These are phyloP conservation scores for Kodamaea arcana DNA, from an alignment of 1,139 yeast genomes.

Conservation along the genomic window DNA sequence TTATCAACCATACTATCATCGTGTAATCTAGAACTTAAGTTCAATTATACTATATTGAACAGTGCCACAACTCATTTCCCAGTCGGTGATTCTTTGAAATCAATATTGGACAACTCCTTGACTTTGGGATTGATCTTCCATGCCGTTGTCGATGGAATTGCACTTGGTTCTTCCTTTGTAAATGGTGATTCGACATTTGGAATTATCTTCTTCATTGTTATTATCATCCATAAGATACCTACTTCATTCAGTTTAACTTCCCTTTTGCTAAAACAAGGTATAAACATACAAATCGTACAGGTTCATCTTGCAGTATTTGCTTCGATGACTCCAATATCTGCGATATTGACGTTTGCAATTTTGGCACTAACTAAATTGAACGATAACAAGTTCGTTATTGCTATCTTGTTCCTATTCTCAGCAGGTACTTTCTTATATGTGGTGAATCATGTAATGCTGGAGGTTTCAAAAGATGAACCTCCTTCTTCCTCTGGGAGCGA, in stretches of 20 bases:
- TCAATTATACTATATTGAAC: slow-evolving; percentile 5
- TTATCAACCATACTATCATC: slow-evolving; percentile 11
- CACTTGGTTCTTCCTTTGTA: slow-evolving; percentile 60
- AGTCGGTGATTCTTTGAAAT: slow-evolving; percentile 10
- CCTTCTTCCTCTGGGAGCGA: slow-evolving; percentile 7
- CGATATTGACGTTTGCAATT: slow-evolving; percentile 43
- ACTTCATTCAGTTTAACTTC: slow-evolving; percentile 68
- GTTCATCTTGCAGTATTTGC: slow-evolving; percentile 47
- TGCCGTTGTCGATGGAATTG: slow-evolving; percentile 71
- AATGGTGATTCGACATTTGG: slow-evolving; percentile 44
- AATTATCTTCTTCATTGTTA: slow-evolving; percentile 52
- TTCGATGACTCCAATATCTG: slow-evolving; percentile 49
- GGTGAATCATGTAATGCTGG: slow-evolving; percentile 59
- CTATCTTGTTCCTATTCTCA: slow-evolving; percentile 51
- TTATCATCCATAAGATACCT: slow-evolving; percentile 71
- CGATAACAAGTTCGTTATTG: slow-evolving; percentile 42
- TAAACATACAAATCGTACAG: slow-evolving; percentile 26
- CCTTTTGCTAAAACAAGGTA: slow-evolving; percentile 42
- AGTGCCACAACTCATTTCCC: not conserved
- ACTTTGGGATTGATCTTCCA: slow-evolving; percentile 65
- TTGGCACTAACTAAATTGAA: slow-evolving; percentile 25
- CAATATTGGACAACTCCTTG: slow-evolving; percentile 33
- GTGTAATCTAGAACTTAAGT: slow-evolving; percentile 7
- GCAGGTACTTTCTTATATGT: slow-evolving; percentile 75
- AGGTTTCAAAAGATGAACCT: slow-evolving; percentile 14